phyloP scores from a whole-genome alignment of 768 basidiomycete species.

The Serendipita sp. region DNA sequence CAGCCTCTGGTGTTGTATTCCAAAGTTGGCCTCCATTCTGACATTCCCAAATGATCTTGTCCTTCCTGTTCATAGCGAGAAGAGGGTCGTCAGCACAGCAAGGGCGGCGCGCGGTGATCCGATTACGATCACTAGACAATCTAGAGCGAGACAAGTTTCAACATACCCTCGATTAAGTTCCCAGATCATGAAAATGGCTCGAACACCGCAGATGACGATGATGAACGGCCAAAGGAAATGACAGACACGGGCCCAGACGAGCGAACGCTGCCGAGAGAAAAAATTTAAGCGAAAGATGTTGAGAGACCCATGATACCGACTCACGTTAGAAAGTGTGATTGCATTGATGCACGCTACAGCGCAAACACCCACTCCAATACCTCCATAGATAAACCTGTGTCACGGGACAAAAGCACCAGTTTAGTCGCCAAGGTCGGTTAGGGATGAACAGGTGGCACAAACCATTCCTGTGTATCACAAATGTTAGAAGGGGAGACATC shows the following conservation, averaged over 20 bases:
- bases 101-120: constrained; percentile 1
- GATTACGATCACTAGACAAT: constrained; percentile 11
- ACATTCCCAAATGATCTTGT: constrained; percentile 59
- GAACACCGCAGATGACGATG: constrained; percentile 44
- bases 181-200: constrained; percentile 58
- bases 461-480: background rate
- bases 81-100: background rate
- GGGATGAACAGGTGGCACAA: background rate
- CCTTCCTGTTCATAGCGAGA: constrained; percentile 27
- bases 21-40: constrained; percentile 52
- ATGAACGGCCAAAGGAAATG: constrained; percentile 58
- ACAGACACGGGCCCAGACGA: constrained; percentile 46
- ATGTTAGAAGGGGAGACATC: background rate
- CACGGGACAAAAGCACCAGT: background rate
- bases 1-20: constrained; percentile 28
- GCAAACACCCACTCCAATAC: constrained; percentile 40
- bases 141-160: constrained; percentile 13
- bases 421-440: background rate
- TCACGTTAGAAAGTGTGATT: constrained; percentile 47
- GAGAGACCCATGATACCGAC: constrained; percentile 15
- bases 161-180: constrained; percentile 52
- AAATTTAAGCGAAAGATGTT: constrained; percentile 4
- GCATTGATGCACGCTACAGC: constrained; percentile 35
- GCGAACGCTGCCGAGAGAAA: constrained; percentile 37
- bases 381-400: constrained; percentile 51